Conservation (phyloP, 148 eudicot species). For the Dysphania ambrosioides region DNA sequence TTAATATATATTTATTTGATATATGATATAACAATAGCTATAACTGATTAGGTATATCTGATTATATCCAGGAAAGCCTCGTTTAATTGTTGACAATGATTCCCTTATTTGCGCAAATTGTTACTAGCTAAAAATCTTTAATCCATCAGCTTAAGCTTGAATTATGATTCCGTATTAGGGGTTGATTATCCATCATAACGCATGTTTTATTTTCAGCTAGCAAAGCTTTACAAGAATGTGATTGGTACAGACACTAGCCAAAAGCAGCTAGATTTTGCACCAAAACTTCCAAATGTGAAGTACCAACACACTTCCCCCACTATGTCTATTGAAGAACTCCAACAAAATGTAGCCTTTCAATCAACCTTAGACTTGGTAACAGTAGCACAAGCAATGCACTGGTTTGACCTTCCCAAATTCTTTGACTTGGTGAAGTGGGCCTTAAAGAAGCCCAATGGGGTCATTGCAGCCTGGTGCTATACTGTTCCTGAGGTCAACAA, state of each 20-base stretch:
- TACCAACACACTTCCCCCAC: too few species aligned
- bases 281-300: conserved; percentile 47
- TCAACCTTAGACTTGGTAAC: conserved; percentile 52
- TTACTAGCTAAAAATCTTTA: too few species aligned
- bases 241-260: conserved; percentile 62
- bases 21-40: too few species aligned
- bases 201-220: conserved; percentile 30
- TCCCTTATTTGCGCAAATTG: too few species aligned
- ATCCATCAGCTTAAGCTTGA: not conserved
- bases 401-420: conserved; percentile 56
- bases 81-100: too few species aligned
- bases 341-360: conserved; percentile 24
- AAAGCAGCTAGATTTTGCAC: conserved; percentile 62
- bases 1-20: too few species aligned
- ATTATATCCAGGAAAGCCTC: too few species aligned
- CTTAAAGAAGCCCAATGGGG: conserved; percentile 63
- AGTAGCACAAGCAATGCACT: conserved; percentile 67
- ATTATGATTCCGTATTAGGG: too few species aligned
- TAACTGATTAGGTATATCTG: too few species aligned
- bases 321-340: conserved; percentile 41
- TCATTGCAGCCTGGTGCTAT: conserved; percentile 78
- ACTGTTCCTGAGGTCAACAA: conserved; percentile 38
- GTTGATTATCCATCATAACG: too few species aligned
- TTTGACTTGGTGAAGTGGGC: conserved; percentile 41
- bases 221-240: conserved; percentile 55